Conservation (phyloP, 768 basidiomycete species). For the Tricholoma flavovirens region DNA sequence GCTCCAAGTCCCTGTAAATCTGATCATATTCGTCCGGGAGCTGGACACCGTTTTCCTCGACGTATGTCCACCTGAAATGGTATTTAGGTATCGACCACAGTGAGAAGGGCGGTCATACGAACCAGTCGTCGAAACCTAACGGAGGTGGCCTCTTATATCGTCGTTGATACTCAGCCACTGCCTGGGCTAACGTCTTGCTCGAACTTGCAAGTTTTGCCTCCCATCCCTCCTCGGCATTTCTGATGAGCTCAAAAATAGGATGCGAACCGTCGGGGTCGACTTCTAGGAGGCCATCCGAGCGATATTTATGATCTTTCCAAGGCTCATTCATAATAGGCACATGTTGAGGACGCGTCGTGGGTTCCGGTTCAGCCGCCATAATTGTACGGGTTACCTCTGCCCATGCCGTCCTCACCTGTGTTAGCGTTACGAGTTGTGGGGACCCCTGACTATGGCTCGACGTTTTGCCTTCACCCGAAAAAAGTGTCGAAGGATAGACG, state of each 20-base stretch:
- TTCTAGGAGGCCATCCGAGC: constrained; percentile 34
- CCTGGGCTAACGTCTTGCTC: constrained; percentile 69
- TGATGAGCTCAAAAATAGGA: constrained; percentile 76
- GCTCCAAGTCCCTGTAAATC: constrained; percentile 66
- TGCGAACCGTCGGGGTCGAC: constrained; percentile 44
- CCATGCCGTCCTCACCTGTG: constrained; percentile 13
- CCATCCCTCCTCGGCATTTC: constrained; percentile 65
- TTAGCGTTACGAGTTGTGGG: constrained; percentile 4
- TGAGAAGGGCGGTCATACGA: constrained; percentile 24
- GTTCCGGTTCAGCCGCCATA: constrained; percentile 7
- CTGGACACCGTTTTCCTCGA: constrained; percentile 2
- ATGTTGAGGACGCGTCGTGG: background rate
- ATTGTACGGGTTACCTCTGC: constrained; percentile 6
- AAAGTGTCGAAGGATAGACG: background rate
- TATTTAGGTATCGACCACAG: background rate
- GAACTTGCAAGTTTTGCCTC: constrained; percentile 53
- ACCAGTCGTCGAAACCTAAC: constrained; percentile 83
- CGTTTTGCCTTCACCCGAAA: background rate
- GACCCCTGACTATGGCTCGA: background rate
- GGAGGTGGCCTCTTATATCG: constrained; percentile 77
- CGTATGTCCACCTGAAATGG: constrained; percentile 1
- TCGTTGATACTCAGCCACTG: constrained; percentile 69
- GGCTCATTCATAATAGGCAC: background rate
- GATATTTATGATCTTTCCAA: constrained; percentile 28
- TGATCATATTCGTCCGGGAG: constrained; percentile 71